Evolutionary conservation across 345 rosid genomes (phyloP), one percentile per base, ranked within the genome.

Genomic region (Erysimum cheiranthoides): DNA sequence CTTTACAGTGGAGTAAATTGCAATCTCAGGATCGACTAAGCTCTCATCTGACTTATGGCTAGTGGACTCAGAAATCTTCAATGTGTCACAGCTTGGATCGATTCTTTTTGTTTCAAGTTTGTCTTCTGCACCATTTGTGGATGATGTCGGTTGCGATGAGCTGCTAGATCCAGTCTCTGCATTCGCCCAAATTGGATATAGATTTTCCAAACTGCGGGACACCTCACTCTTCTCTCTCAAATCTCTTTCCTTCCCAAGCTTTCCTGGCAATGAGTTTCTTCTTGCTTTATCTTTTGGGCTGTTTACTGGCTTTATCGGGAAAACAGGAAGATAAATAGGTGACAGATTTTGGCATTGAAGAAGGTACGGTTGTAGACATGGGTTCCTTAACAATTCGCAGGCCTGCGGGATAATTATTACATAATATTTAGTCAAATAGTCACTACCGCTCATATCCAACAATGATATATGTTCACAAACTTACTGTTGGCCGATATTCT

Each of bases 301-400:
- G 81, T 70, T 82, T 61, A 61, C 66, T 13, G 49, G 13, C 49
- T 39, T 39, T 53, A 92, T 61, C 1, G 96, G 97, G 82, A 88
- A 92, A 56, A 92, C 69, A 16, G 98, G 99, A 82, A 95, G 97
- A 81, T 84, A 95, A 35, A 84, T 86, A 40, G 97, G 74, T 49
- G 97, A 87, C 8, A 88, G 73, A 76, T 84, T 84, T 59, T 70
- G 84, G 80, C 97, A 95, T 5, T 80, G 84, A 57, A 90, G 89
- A 61, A 95, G 87, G 79, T 87, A 85, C 3, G 90, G 82, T 73
- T 90, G 96, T 73, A 95, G 82, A 86, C 86, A 91, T 4, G 91
- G 91, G 79, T 90, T 92, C 87, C 99, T 85, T 58, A 95, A 79
- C 74, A 95, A 82, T 61, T 95, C 97, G 16, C 97, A 88, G 71